Percentiles rank a stretch among this genome's conserved stretches.
Conservation (phyloP, 169 alveolate genomes). For the Eimeria nieschulzi region DNA sequence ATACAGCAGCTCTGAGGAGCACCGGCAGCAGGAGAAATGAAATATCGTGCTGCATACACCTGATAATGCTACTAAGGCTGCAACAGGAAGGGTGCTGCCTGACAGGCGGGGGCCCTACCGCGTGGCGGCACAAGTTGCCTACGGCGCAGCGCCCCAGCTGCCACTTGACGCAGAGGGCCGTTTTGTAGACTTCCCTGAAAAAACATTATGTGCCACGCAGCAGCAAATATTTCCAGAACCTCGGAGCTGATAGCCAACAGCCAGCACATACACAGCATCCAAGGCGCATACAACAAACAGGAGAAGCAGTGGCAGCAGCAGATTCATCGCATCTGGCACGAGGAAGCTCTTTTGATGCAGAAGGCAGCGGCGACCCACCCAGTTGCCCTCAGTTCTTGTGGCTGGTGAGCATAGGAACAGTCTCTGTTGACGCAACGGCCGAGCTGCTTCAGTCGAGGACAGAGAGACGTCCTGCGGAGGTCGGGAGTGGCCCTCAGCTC, state of each 20-base stretch:
- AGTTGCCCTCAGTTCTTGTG: constrained; percentile 50
- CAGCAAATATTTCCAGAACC: background rate
- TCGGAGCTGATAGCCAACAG: constrained; percentile 12
- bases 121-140: constrained; percentile 72
- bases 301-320: background rate
- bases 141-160: constrained; percentile 74
- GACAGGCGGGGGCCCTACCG: constrained; percentile 39
- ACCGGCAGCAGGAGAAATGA: background rate
- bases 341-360: background rate
- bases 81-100: background rate
- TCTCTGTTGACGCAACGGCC: constrained; percentile 60
- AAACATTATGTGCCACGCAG: background rate
- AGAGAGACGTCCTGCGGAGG: constrained; percentile 67
- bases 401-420: constrained; percentile 58
- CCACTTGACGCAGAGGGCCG: constrained; percentile 73
- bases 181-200: constrained; percentile 72
- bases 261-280: background rate
- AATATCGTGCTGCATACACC: background rate
- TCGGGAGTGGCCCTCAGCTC: constrained; percentile 74
- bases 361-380: constrained; percentile 10
- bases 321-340: background rate
- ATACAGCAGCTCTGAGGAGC: background rate
- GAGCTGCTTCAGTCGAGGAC: constrained; percentile 58
- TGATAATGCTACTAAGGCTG: constrained; percentile 7
- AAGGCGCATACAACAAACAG: background rate